Conservation (phyloP, 495 filamentous ascomycete genomes). For the Rhizodiscina lignyota region DNA sequence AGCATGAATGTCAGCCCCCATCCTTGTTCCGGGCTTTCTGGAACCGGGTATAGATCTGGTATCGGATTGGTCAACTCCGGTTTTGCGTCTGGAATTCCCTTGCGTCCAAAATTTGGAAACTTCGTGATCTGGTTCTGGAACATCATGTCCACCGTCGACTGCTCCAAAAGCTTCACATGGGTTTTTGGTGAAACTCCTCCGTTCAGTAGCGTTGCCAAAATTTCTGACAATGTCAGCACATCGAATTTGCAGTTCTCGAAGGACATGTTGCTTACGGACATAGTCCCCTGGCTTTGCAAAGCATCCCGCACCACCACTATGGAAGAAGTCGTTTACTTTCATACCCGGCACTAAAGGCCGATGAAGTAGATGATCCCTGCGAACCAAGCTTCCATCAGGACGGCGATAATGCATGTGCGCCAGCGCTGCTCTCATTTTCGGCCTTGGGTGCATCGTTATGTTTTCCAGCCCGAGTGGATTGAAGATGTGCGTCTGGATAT, state of each 20-base stretch:
- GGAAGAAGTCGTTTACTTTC: constrained; percentile 34
- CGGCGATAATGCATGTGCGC: constrained; percentile 32
- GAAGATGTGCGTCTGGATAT: constrained; percentile 39
- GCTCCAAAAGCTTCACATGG: constrained; percentile 26
- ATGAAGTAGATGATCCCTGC: constrained; percentile 31
- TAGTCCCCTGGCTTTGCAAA: constrained; percentile 40
- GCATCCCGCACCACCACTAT: constrained; percentile 41
- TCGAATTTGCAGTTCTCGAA: no score
- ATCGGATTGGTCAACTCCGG: constrained; percentile 29
- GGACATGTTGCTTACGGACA: constrained; percentile 24
- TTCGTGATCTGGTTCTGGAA: constrained; percentile 43
- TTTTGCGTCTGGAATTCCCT: constrained; percentile 30
- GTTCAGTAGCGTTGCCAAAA: constrained; percentile 20
- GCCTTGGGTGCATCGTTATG: constrained; percentile 36
- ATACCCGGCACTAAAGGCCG: constrained; percentile 21
- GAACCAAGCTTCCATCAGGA: constrained; percentile 22
- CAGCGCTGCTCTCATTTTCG: constrained; percentile 31
- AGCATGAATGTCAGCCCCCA: constrained; percentile 45
- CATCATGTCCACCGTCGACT: constrained; percentile 38
- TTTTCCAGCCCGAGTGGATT: constrained; percentile 34
- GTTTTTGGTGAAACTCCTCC: constrained; percentile 27
- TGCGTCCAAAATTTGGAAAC: constrained; percentile 31
- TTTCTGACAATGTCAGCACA: constrained; percentile 12
- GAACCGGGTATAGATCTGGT: constrained; percentile 33
- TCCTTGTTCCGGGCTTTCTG: constrained; percentile 33